Evolutionary conservation across 192 early-diverging fungal species (phyloP).

Genomic region (Gryganskiella cystojenkinii): DNA sequence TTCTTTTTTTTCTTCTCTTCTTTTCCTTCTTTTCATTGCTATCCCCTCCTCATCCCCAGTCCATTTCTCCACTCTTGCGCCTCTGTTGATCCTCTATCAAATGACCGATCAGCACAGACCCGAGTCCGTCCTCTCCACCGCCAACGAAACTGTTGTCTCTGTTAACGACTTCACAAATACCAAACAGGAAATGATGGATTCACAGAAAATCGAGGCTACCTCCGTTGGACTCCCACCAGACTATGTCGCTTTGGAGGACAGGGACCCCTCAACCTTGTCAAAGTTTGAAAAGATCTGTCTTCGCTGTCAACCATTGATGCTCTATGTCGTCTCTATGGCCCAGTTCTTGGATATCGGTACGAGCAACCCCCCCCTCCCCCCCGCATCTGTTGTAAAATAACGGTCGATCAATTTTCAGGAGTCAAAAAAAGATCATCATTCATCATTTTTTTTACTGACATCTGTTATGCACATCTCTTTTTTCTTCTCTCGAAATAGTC

Average conservation of each 20-base stretch:
- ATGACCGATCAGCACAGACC: not conserved
- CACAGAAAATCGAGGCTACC: not conserved
- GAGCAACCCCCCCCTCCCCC: too few relatives aligned
- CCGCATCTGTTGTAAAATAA: too few relatives aligned
- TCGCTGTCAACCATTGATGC: constrained; percentile 36
- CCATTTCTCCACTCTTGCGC: not conserved
- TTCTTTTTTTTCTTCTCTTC: not conserved
- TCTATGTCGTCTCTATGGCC: constrained; percentile 46
- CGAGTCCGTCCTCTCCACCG: not conserved
- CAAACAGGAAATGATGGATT: too few relatives aligned
- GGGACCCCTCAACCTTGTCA: not conserved
- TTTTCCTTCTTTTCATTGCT: not conserved
- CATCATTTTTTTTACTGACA: not conserved
- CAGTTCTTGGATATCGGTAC: constrained; percentile 52
- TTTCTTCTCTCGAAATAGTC: constrained; percentile 14
- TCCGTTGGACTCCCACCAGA: not conserved
- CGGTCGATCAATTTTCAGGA: too few relatives aligned
- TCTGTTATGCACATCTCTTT: not conserved
- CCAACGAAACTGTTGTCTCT: constrained; percentile 22
- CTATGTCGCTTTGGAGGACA: not conserved
- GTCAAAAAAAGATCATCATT: too few relatives aligned
- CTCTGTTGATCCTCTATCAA: not conserved
- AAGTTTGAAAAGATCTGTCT: constrained; percentile 25
- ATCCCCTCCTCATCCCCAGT: too few relatives aligned
- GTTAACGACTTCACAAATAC: not conserved